A percentile compares a stretch with the other conserved stretches of the same genome.
phyloP scores from a whole-genome alignment of 805 yeast species.

The Suhomyces sp. region DNA sequence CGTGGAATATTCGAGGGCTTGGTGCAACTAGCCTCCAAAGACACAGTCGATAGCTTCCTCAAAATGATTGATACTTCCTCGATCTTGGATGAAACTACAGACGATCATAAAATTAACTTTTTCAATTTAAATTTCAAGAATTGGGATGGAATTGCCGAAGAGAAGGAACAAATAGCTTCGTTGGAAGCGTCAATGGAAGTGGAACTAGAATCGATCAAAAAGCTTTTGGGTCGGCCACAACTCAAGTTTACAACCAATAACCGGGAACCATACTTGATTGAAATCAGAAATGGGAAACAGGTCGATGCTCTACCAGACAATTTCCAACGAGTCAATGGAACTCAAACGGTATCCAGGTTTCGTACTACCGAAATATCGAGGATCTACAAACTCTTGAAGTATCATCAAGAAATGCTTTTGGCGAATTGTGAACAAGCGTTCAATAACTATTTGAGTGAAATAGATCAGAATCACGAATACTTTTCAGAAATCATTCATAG shows the following conservation, averaged over 20 bases:
- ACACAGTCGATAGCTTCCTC: slow-evolving; percentile 36
- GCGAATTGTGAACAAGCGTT: slow-evolving; percentile 49
- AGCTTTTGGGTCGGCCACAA: slow-evolving; percentile 53
- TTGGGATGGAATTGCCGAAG: slow-evolving; percentile 40
- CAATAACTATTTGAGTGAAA: slow-evolving; percentile 34
- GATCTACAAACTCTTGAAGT: slow-evolving; percentile 55
- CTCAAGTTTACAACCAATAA: slow-evolving; percentile 55
- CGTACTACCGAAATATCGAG: slow-evolving; percentile 58
- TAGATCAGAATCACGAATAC: slow-evolving; percentile 33
- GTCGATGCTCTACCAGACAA: slow-evolving; percentile 60
- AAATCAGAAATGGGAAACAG: slow-evolving; percentile 60
- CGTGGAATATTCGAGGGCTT: slow-evolving; percentile 38
- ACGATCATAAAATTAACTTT: slow-evolving; percentile 46
- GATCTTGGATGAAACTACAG: slow-evolving; percentile 50
- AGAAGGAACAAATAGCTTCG: slow-evolving; percentile 37
- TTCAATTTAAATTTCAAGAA: slow-evolving; percentile 36
- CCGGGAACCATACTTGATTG: slow-evolving; percentile 73
- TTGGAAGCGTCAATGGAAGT: slow-evolving; percentile 49
- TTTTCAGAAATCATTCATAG: slow-evolving; percentile 40
- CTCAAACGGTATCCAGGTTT: slow-evolving; percentile 68
- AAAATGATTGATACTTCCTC: slow-evolving; percentile 51
- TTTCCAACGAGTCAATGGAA: slow-evolving; percentile 76
- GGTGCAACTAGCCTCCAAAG: slow-evolving; percentile 23
- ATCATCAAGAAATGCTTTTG: slow-evolving; percentile 55
- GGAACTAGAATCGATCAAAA: slow-evolving; percentile 52